Evolutionary conservation across 2,329 filamentous ascomycete species (phyloP), one percentile per base, ranked within the genome.

Genomic region (Scedosporium boydii): DNA sequence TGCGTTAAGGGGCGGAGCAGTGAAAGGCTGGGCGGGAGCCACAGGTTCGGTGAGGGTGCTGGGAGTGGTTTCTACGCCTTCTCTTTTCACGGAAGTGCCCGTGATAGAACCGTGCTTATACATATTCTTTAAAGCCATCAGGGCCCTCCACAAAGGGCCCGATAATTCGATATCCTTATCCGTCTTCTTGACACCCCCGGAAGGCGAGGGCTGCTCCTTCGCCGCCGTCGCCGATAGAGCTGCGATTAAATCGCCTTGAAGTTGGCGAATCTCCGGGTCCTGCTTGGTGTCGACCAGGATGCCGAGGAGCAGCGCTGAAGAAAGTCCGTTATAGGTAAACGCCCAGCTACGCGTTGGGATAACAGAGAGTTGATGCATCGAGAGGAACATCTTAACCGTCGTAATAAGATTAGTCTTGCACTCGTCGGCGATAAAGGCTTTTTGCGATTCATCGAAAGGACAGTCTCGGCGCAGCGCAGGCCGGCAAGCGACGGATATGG

Each of bases 291-390:
- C 84, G 58, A 82, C 82, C 1, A 87, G 69, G 59, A 88, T 86
- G 16, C 85, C 85, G 7, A 88, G 80, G 3, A 88, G 75, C 3
- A 88, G 78, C 1, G 85, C 85, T 0, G 85, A 88, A 7, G 85
- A 87, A 6, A 88, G 77, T 1, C 85, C 84, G 67, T 88, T 84
- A 63, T 87, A 87, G 0, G 85, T 88, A 64, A 87, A 87, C 0
- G 85, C 85, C 85, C 85, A 88, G 63, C 83, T 87, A 27, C 85
- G 77, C 0, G 85, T 88, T 1, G 85, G 85, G 57, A 87, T 87
- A 7, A 86, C 82, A 1, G 84, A 87, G 34, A 88, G 74, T 65
- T 87, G 85, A 70, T 88, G 85, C 85, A 88, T 88, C 16, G 85
- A 83, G 23, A 88, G 75, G 68, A 87, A 88, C 85, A 87, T 88